Evolutionary conservation across 768 basidiomycete species (phyloP), one percentile per base, ranked within the genome.

Genomic region (Boletus subcaerulescens): DNA sequence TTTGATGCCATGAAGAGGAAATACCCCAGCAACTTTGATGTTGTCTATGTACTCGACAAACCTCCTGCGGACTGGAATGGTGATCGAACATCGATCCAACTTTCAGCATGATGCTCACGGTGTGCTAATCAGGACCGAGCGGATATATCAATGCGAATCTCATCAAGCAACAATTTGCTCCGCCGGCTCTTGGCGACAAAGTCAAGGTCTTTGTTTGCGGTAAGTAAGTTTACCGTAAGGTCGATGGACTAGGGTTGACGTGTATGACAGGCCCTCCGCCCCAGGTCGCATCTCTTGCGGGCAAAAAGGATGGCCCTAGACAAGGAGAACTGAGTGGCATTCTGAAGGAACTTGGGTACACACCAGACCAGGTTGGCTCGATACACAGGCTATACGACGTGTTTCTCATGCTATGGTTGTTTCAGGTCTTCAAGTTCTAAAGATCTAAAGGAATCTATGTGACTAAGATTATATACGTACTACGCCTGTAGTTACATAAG

Each of bases 151-250:
- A 78, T 46, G 70, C 78, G 48, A 86, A 91, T 42, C 71, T 93
- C 48, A 77, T 98, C 65, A 82, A 85, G 73, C 76, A 88, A 64
- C 75, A 93, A 64, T 77, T 94, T 57, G 80, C 85, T 1, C 76
- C 86, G 0, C 71, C 89, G 20, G 75, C 77, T 11, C 69, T 84
- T 15, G 81, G 79, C 9, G 84, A 91, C 53, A 95, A 93, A 74
- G 79, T 92, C 63, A 95, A 94, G 76, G 73, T 95, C 53, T 91
- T 94, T 68, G 73, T 98, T 22, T 98, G 95, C 66, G 95, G 93
- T 85, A 73, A 61, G 84, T 69, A 14, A 17, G 33, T 9, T n/a
- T 39, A 3, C 44, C 24, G 2, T 17, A 5, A 3, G 13, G 5
- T 12, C 24, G 33, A 35, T 48, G 10, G 32, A 18, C n/a, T 32